Base-by-base conservation (phyloP, 2,329 filamentous ascomycete species). In the Talaromyces sp. region DNA sequence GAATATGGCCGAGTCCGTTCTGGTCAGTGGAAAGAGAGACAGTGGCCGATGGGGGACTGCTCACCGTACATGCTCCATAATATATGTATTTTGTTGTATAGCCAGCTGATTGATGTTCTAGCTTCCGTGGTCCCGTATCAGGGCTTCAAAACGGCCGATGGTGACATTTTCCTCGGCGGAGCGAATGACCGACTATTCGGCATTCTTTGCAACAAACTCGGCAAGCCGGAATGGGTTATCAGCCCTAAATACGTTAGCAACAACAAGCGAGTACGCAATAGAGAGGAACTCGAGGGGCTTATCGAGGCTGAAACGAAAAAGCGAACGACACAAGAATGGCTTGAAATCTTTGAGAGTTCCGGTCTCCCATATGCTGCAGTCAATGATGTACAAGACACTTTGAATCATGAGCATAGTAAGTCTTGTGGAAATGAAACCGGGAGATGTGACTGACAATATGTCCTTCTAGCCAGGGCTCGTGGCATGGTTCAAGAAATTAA, bases 121-220 rank as follows among this genome's bases (percentile, higher is more conserved):
- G 90, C 93, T 17, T 96, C 91, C 0, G 97, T 99, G 71, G 94
- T 99, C 0, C 94, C 94, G 0, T 99, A 99, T 74, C 88, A 88
- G 68, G 91, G 91, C 0, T 99, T 87, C 75, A 81, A 82, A 68
- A 88, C 85, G 2, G 74, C 74, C 2, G 85, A 88, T 63, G 85
- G 85, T 17, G 83, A 86, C 65, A 82, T 88, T 56, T 77, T 88
- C 61, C 75, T 88, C 6, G 85, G 85, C 17, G 85, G 85, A n/a
- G 85, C 85, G 2, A 88, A 88, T 61, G 85, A 88, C 66, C 77
- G 81, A 3, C 74, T 88, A 0, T 88, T 83, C 58, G 84, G 85
- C 1, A 77, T 87, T 3, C 68, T 88, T 43, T 86, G 83, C 68
- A 78, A 83, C 58, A 80, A 77, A 61, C 70, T 88, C 3, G 82